Base-by-base conservation (phyloP, 2,329 filamentous ascomycete genomes). In the Aureobasidium sp. region DNA sequence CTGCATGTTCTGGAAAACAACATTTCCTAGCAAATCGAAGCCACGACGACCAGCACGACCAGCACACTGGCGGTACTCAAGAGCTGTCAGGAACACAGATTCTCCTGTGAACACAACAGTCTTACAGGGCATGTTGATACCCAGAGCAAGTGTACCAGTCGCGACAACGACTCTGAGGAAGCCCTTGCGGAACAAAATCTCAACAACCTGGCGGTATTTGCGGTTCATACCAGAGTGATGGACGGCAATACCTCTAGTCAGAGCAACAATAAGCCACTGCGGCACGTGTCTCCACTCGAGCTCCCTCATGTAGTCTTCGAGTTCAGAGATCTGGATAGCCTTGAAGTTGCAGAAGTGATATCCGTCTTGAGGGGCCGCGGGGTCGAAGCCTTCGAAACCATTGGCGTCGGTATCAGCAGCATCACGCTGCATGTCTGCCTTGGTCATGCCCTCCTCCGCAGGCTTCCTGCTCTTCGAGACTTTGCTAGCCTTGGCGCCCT, bases 101-200 rank as follows among this genome's bases (percentile, higher is more conserved):
- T 92, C 88, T 0, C 87, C 88, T 17, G 80, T 81, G 71, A 93
- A 93, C 1, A 91, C 84, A 0, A 91, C 88, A 0, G 89, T 93
- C 71, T 89, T 90, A 71, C 88, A 92, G 10, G 89, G 89, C 87
- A 90, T 90, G 66, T 90, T 93, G 76, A 93, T 88, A 76, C 89
- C 89, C 5, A 92, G 77, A 1, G 87, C 87, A 26, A 91, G 79
- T 0, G 88, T 91, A 0, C 88, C 89, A 1, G 89, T 92, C 0
- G 89, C 88, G 29, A 92, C 80, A 32, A 92, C 84, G 0, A 88
- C 85, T 8, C 83, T 81, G 44, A 92, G 73, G 69, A 83, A 91
- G 0, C 88, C 87, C 70, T 83, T 87, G 9, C 89, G 82, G 74
- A 91, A 91, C 8, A 91, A 75, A 63, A 89, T 87, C 69, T 91